Evolutionary conservation across 2,329 filamentous ascomycete species (phyloP).

Genomic region (Phialophora expanda): DNA sequence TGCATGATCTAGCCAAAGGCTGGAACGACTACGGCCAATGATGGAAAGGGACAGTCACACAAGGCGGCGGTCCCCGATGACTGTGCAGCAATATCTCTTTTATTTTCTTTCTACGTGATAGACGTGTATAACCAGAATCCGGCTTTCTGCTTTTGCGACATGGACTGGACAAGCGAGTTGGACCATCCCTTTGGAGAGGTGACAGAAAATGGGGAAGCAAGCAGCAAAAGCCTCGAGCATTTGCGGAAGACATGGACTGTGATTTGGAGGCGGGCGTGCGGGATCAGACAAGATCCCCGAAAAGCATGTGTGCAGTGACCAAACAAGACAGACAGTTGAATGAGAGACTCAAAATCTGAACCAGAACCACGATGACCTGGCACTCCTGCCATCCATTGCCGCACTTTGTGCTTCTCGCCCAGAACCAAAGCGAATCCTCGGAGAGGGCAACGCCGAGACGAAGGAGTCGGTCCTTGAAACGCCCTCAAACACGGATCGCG

Average conservation of each 20-base stretch:
- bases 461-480: slow-evolving; percentile 4
- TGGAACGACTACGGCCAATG: slow-evolving; percentile 3
- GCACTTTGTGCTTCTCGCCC: neutral
- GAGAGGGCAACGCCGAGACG: neutral
- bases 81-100: slow-evolving; percentile 16
- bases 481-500: neutral
- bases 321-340: slow-evolving; percentile 13
- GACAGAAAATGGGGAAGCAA: neutral
- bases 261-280: slow-evolving; percentile 23
- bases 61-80: slow-evolving; percentile 4
- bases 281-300: slow-evolving; percentile 15
- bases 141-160: slow-evolving; percentile 11
- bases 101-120: slow-evolving; percentile 18
- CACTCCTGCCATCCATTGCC: neutral
- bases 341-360: slow-evolving; percentile 17
- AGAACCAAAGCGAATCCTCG: neutral
- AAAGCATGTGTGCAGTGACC: slow-evolving; percentile 1
- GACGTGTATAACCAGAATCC: slow-evolving; percentile 22
- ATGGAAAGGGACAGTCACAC: slow-evolving; percentile 2
- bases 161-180: neutral
- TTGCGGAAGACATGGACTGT: slow-evolving; percentile 9
- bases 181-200: neutral
- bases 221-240: slow-evolving; percentile 13
- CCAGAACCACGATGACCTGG: neutral
- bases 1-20: slow-evolving; percentile 25